phyloP scores from a whole-genome alignment of 177 flowering plant genomes.

The Vitis hybrid region DNA sequence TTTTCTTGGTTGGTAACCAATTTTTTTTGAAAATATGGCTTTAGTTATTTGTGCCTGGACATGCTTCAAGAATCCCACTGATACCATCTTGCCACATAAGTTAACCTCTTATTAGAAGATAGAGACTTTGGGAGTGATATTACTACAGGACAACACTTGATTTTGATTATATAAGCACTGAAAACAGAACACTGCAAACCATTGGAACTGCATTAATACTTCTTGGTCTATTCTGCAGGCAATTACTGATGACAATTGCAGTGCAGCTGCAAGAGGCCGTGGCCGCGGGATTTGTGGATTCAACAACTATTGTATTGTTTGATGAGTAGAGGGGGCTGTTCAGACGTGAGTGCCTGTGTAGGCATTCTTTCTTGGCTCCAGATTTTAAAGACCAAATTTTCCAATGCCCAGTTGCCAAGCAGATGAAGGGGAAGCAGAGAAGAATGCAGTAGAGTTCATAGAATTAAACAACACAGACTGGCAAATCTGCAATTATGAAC shows the following conservation, averaged over 20 bases:
- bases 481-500: not conserved
- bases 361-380: not conserved
- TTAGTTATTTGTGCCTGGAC: no score
- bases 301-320: not conserved
- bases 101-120: no score
- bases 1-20: no score
- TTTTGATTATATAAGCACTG: no score
- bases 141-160: no score
- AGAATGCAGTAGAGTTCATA: not conserved
- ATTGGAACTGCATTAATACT: not conserved
- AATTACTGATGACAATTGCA: not conserved
- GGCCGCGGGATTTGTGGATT: slow-evolving; percentile 8
- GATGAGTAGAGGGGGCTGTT: not conserved
- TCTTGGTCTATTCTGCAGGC: not conserved
- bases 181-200: no score
- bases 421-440: not conserved
- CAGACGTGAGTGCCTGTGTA: not conserved
- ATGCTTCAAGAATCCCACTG: no score
- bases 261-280: accelerated
- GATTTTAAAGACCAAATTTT: not conserved
- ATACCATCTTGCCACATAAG: no score
- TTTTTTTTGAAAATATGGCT: no score
- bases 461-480: not conserved
- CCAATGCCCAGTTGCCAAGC: not conserved
- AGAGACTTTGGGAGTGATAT: no score